Conservation (phyloP, 306 rosid species). For the Comarum palustre region DNA sequence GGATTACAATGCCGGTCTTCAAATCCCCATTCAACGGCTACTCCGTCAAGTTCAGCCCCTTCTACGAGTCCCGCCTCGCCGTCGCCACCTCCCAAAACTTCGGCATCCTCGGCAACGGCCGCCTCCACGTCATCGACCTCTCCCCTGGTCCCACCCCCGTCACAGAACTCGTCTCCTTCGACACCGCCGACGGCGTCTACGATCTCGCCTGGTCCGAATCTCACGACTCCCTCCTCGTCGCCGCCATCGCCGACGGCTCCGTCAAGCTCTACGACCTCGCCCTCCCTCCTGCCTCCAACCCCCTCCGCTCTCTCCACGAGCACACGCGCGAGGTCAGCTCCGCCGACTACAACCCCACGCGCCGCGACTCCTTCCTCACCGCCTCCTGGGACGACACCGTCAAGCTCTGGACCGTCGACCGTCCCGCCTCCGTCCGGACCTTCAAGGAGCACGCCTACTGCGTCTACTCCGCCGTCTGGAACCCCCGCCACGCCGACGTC, state of each 20-base stretch:
- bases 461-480: constrained; percentile 85
- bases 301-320: constrained; percentile 82
- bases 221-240: constrained; percentile 77
- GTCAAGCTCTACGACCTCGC: constrained; percentile 83
- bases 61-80: constrained; percentile 86
- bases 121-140: constrained; percentile 72
- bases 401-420: constrained; percentile 87
- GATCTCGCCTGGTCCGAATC: constrained; percentile 91
- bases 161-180: constrained; percentile 59
- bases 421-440: constrained; percentile 71
- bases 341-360: constrained; percentile 80
- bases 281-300: constrained; percentile 68
- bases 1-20: constrained; percentile 66
- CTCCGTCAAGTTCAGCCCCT: constrained; percentile 93
- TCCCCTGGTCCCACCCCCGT: constrained; percentile 37
- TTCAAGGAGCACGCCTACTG: constrained; percentile 93
- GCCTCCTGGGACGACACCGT: constrained; percentile 87
- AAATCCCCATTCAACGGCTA: constrained; percentile 93
- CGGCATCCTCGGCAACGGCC: constrained; percentile 96
- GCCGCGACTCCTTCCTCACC: constrained; percentile 88
- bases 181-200: constrained; percentile 92
- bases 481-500: constrained; percentile 85
- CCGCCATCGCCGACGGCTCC: constrained; percentile 93
- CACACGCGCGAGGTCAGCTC: constrained; percentile 88
- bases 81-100: constrained; percentile 94